These are phyloP conservation scores for Furcasterigmium furcatum DNA, from an alignment of 2,329 filamentous ascomycete species.

Conservation along the genomic window DNA sequence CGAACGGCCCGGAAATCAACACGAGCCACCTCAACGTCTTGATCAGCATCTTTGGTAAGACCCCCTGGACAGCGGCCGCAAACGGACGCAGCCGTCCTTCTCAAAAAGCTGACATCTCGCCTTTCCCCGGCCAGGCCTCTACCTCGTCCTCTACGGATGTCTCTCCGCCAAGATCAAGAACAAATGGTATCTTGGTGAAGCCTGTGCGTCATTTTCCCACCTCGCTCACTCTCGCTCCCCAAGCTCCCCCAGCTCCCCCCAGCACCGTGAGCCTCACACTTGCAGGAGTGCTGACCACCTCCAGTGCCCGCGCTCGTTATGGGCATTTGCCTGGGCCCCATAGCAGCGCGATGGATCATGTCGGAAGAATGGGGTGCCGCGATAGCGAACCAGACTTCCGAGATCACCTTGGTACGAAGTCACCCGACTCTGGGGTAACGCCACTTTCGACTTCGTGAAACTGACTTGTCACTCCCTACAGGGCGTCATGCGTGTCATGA, in stretches of 20 bases:
- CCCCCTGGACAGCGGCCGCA: not conserved
- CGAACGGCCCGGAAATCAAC: not conserved
- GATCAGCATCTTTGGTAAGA: slow-evolving; percentile 12
- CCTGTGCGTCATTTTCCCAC: slow-evolving; percentile 31
- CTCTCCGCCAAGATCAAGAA: slow-evolving; percentile 50
- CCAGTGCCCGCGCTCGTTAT: slow-evolving; percentile 52
- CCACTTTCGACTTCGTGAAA: too few relatives aligned
- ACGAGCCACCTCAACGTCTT: slow-evolving; percentile 11
- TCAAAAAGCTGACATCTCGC: too few relatives aligned
- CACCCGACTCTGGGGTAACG: too few relatives aligned
- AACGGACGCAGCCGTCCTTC: too few relatives aligned
- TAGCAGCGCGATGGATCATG: slow-evolving; percentile 49
- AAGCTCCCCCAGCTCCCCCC: not conserved
- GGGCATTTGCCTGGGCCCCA: slow-evolving; percentile 51
- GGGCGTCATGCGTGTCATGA: slow-evolving; percentile 53
- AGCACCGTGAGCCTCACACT: not conserved
- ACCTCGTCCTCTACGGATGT: slow-evolving; percentile 44
- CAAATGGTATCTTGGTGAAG: slow-evolving; percentile 53
- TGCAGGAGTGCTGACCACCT: not conserved
- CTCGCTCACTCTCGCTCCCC: too few relatives aligned
- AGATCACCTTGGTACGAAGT: slow-evolving; percentile 33
- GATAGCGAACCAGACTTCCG: slow-evolving; percentile 18
- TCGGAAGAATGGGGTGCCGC: slow-evolving; percentile 34
- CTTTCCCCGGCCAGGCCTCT: too few relatives aligned
- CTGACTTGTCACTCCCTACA: slow-evolving; percentile 8